These are phyloP conservation scores for Umbilicaria muhlenbergii DNA, from an alignment of 495 filamentous ascomycete species.

Conservation along the genomic window DNA sequence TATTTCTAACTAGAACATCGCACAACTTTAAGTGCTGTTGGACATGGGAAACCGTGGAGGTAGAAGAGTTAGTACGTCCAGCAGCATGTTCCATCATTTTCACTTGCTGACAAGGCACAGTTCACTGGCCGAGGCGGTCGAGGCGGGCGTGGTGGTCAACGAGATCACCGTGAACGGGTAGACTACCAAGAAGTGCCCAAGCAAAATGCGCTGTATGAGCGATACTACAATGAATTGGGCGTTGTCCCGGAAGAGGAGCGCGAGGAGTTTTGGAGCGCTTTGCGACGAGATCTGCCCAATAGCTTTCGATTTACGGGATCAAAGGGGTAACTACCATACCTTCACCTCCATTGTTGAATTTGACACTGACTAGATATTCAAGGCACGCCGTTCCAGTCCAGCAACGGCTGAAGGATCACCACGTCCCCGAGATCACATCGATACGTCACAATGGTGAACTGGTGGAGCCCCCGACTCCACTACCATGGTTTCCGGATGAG, in stretches of 20 bases:
- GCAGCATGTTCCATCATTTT: neutral
- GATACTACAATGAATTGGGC: slow-evolving; percentile 65
- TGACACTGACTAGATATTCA: neutral
- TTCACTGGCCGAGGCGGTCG: slow-evolving; percentile 15
- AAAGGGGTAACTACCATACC: slow-evolving; percentile 44
- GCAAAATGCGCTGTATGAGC: slow-evolving; percentile 62
- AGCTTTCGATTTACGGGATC: slow-evolving; percentile 94
- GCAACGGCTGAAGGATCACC: slow-evolving; percentile 65
- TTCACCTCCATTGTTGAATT: slow-evolving; percentile 4
- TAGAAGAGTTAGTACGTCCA: slow-evolving; percentile 18
- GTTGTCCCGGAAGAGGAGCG: slow-evolving; percentile 59
- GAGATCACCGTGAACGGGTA: slow-evolving; percentile 14
- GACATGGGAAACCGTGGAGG: slow-evolving; percentile 21
- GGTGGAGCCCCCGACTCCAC: slow-evolving; percentile 64
- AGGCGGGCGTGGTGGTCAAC: slow-evolving; percentile 15
- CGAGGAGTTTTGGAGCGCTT: slow-evolving; percentile 62
- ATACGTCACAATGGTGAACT: slow-evolving; percentile 64
- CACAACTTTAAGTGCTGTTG: neutral
- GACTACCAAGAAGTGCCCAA: slow-evolving; percentile 45
- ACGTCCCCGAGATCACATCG: slow-evolving; percentile 75
- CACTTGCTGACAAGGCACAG: neutral
- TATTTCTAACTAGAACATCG: too few species aligned
- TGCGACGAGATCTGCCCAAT: slow-evolving; percentile 76
- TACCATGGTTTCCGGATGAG: slow-evolving; percentile 84
- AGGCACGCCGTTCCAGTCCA: slow-evolving; percentile 81